Base-by-base conservation (phyloP, 2,329 filamentous ascomycete species). In the Xylaria sp. region DNA sequence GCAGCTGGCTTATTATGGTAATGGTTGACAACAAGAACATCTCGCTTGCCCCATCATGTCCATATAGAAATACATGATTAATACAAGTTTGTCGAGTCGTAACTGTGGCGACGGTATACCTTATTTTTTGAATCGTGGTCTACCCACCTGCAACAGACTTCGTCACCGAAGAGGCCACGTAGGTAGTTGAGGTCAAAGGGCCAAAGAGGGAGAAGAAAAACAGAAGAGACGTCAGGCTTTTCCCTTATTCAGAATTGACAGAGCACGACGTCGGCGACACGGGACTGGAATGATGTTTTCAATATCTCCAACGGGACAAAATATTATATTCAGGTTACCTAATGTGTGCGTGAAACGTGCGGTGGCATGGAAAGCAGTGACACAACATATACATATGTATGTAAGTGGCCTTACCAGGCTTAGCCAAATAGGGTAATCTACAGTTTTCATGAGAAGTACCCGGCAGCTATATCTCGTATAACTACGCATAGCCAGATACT, bases 381-480 rank as follows among this genome's bases (percentile, higher is more conserved):
- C 34, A 36, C 34, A 36, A 11, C 34, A 36, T 36, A 36, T 36
- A 36, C 34, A 7, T 36, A 36, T 7, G 34, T 36, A 36, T 6
- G 19, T 53, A 53, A 30, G 30, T 60, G 61, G 47, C 39, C n/a
- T 27, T 60, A 39, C 36, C 45, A 48, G 34, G 24, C 61, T 61
- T 67, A 64, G 39, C 65, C 42, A 21, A 36, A 68, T 64, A 24
- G 42, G 61, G 65, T 59, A 67, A 59, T 51, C 11, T 63, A 17
- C 12, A 32, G 11, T 24, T 48, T 11, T 48, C 14, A 32, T 19
- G 4, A 48, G 2, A 30, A 17, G 39, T 17, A 47, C 17, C 24
- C 24, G 24, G 24, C 42, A 47, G 14, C 14, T 36, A 32, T 36
- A 14, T 24, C 34, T 36, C 34, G 34, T 36, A 36, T 36, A 36